Evolutionary conservation across 2,329 filamentous ascomycete genomes (phyloP).

Genomic region (Leptographium flavum): DNA sequence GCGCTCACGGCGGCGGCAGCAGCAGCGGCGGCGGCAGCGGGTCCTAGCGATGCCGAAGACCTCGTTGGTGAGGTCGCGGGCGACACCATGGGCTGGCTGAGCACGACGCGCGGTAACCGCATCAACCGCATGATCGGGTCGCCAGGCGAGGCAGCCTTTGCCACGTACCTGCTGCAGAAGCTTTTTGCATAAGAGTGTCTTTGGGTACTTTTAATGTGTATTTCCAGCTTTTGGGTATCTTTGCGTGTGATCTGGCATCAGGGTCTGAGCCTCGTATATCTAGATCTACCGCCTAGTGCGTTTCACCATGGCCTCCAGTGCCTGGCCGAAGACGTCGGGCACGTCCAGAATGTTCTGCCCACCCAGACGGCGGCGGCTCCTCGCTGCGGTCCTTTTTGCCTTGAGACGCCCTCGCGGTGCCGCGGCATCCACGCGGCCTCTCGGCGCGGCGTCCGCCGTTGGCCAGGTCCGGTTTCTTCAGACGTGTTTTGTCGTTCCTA

Average conservation of each 20-base stretch:
- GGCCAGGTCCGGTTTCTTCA: no score
- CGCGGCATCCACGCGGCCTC: no score
- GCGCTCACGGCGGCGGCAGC: conserved; percentile 16
- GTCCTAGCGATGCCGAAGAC: conserved; percentile 29
- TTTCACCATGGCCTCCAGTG: no score
- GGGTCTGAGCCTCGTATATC: no score
- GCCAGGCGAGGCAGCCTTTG: conserved; percentile 56
- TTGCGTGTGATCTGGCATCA: neutral
- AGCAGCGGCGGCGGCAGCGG: conserved; percentile 13
- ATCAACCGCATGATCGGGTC: conserved; percentile 58
- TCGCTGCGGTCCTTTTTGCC: no score
- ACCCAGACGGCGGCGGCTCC: no score
- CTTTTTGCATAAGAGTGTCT: conserved; percentile 33
- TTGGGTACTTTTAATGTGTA: neutral
- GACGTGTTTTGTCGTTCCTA: conserved; percentile 72
- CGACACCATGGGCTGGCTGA: conserved; percentile 67
- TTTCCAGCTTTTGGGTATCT: conserved; percentile 1
- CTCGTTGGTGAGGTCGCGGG: conserved; percentile 42
- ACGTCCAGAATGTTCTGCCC: no score
- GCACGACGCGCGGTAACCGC: conserved; percentile 59
- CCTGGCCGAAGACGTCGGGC: no score
- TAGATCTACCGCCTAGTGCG: no score
- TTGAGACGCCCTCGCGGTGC: no score
- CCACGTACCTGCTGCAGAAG: conserved; percentile 47
- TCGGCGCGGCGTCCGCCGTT: no score